Evolutionary conservation across 495 filamentous ascomycete species (phyloP).

Genomic region (Platismatia glauca): DNA sequence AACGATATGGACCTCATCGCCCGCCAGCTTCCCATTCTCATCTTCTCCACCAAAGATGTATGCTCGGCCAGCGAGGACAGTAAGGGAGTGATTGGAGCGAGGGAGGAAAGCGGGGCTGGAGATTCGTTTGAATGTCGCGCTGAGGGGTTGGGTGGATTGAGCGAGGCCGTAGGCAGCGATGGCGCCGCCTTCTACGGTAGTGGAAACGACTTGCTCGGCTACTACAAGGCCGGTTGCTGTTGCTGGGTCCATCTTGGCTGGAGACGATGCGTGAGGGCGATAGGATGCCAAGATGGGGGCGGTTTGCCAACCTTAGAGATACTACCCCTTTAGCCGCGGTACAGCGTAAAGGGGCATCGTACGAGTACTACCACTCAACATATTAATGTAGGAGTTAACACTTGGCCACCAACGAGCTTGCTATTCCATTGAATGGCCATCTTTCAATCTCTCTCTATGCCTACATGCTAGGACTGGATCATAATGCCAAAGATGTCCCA

Average conservation of each 20-base stretch:
- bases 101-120: constrained; percentile 32
- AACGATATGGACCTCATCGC: constrained; percentile 39
- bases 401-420: no score
- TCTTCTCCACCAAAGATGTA: constrained; percentile 46
- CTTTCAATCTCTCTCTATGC: no score
- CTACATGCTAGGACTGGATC: no score
- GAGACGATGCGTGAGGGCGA: not conserved
- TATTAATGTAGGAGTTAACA: no score
- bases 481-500: no score
- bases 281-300: not conserved
- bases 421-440: no score
- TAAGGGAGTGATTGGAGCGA: constrained; percentile 40
- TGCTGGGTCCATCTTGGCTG: constrained; percentile 25
- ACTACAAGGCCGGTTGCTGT: constrained; percentile 26
- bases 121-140: constrained; percentile 35
- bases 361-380: no score
- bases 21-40: constrained; percentile 31
- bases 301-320: not conserved
- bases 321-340: no score
- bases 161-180: constrained; percentile 30
- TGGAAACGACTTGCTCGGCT: constrained; percentile 37
- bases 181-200: constrained; percentile 33
- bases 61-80: constrained; percentile 37
- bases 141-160: constrained; percentile 35
- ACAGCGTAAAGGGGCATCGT: no score